Evolutionary conservation across 1,139 yeast genomes (phyloP), one percentile per base, ranked within the genome.

Genomic region (Suhomyces guaymorum): DNA sequence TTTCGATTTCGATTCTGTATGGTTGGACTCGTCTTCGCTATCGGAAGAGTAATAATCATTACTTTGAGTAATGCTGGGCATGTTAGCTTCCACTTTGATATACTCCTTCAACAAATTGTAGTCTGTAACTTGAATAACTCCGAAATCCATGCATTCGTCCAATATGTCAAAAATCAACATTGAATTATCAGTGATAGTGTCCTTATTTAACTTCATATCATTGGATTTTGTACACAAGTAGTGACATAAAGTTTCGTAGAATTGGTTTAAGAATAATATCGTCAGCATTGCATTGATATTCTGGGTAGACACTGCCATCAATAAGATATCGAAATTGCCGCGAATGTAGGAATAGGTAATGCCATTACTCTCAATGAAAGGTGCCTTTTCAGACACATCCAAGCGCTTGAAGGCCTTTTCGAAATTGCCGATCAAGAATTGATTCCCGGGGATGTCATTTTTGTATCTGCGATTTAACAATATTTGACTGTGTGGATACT

Each of bases 91-190:
- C 30, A 67, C 60, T 45, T 70, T 70, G 35, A 70, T 70, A 46
- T 65, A 70, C 39, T 70, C 76, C 39, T 66, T 67, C 24, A 70
- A 51, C 20, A 70, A 61, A 39, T 66, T 70, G 46, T 61, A 69
- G 44, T 70, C 75, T 1, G 75, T 67, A 36, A 62, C 54, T 42
- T 70, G 76, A 10, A 66, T 49, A 4, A 70, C 48, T 6, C 76
- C 76, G 37, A 63, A 60, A 42, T 70, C 76, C 57, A 70, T 58
- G 45, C 75, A 69, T 42, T 70, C 76, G 38, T 70, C 76, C 15
- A 70, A 45, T 4, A 70, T 49, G 43, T 70, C 76, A 36, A 63
- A 65, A 8, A 70, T 57, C 27, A 70, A 52, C 33, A 60, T 61
- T 31, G 61, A 54, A 42, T 70, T 70, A 39, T 70, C 76, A n/a